phyloP scores from a whole-genome alignment of 495 filamentous ascomycete species.

The Aspergillus hancockii region DNA sequence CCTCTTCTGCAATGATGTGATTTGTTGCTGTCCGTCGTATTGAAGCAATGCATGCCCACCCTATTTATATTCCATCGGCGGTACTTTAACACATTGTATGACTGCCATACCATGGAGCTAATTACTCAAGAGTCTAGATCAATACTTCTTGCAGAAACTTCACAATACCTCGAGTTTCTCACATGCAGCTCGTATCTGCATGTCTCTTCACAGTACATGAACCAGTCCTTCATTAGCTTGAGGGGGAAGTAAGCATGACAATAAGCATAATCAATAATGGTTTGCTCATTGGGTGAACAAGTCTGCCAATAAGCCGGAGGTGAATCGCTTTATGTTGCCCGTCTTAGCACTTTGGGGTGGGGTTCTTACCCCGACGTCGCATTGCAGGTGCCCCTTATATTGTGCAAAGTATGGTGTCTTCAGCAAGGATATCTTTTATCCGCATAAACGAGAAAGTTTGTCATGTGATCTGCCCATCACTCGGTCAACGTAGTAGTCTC shows the following conservation, averaged over 20 bases:
- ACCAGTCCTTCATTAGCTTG: background rate
- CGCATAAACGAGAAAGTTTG: background rate
- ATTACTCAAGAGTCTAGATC: background rate
- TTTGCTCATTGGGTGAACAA: background rate
- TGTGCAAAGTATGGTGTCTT: background rate
- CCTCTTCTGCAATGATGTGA: background rate
- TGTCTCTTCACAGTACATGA: slow-evolving; percentile 1
- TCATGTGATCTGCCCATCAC: too few relatives aligned
- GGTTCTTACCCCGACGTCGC: background rate
- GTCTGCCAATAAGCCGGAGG: background rate
- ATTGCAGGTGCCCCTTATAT: background rate
- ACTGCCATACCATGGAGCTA: background rate
- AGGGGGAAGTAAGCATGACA: background rate
- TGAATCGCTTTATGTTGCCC: background rate
- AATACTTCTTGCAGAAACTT: background rate
- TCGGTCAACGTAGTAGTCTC: too few relatives aligned
- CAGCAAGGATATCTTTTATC: background rate
- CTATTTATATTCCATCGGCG: background rate
- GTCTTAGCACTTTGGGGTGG: background rate
- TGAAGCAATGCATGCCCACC: background rate
- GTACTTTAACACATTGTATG: background rate
- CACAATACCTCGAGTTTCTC: background rate
- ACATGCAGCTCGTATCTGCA: slow-evolving; percentile 1
- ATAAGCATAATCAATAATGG: background rate
- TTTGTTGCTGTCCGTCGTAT: background rate